Conservation (phyloP, 805 yeast genomes). For the Ogataea pignaliae region DNA sequence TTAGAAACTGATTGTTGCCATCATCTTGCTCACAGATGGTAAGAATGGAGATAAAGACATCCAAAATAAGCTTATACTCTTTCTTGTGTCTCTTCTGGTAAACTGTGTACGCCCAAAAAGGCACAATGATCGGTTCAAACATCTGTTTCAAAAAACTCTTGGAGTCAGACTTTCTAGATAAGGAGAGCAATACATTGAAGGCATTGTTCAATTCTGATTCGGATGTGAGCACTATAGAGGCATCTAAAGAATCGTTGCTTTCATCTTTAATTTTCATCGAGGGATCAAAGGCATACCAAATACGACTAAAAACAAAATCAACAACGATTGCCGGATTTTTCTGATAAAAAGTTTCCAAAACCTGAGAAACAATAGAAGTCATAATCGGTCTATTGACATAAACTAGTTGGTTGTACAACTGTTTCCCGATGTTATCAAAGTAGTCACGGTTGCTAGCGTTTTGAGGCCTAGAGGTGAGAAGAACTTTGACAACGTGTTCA, state of each 20-base stretch:
- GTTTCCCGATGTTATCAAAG: conserved; percentile 55
- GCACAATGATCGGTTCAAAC: conserved; percentile 24
- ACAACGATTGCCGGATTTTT: conserved; percentile 45
- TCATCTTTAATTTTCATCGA: conserved; percentile 10
- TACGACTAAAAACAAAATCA: conserved; percentile 53
- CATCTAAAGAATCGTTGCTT: conserved; percentile 10
- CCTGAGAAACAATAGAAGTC: conserved; percentile 50
- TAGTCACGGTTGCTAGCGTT: conserved; percentile 44
- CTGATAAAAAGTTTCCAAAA: conserved; percentile 47
- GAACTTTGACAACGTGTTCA: conserved; percentile 59
- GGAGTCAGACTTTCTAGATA: conserved; percentile 42
- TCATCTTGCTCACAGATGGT: conserved; percentile 13
- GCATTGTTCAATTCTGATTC: conserved; percentile 55
- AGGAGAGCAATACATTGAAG: conserved; percentile 60
- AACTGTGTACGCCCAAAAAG: conserved; percentile 42
- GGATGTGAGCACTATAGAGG: conserved; percentile 32
- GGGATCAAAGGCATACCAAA: conserved; percentile 47
- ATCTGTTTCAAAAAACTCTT: conserved; percentile 32
- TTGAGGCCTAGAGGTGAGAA: conserved; percentile 59
- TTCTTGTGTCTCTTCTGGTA: conserved; percentile 31
- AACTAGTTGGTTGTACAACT: conserved; percentile 55
- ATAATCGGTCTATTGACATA: conserved; percentile 58
- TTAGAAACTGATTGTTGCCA: conserved; percentile 6
- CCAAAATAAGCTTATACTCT: conserved; percentile 32
- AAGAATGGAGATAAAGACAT: conserved; percentile 33